Evolutionary conservation across 177 flowering plant species (phyloP), one percentile per base, ranked within the genome.

Genomic region (Vitis hybrid): DNA sequence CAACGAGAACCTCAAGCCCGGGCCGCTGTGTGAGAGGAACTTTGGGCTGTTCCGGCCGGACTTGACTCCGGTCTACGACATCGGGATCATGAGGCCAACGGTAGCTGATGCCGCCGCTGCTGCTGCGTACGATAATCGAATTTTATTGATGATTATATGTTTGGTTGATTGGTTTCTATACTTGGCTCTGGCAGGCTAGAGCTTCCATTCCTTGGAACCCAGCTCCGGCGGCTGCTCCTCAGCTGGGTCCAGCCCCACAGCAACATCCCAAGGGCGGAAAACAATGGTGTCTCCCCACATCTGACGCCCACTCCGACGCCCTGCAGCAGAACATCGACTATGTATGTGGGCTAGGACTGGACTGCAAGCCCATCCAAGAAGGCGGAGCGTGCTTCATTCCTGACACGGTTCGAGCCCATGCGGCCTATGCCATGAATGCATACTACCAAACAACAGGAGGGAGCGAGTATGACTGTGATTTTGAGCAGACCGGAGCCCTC

Each of bases 1-100:
- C 73, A 87, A 93, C 69, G 98, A 93, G 63, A 67, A 93, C 75
- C 81, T 87, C 2, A 93, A 93, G 82, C 89, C 92, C 0, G 97
- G 97, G 1, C 98, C 98, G 1, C 77, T 77, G 0, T 52, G 79
- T 21, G 98, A 93, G 75, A 73, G 91, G 69, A 81, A 91, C 59
- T 93, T 90, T 14, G 97, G 98, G 18, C 82, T 93, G 55, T 90
- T 93, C 74, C 62, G 54, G 46, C 95, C 92, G 0, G 87, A 91
- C 68, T 27, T 88, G 81, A 86, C 82, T 0, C 88, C 95, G 9
- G 92, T 84, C 1, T 93, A 93, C 61, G 81, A 91, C 60, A 60
- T 82, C 18, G 98, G 94, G 8, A 81, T 93, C 55, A 71, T 89
- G 2, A 62, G 86, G 61, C 81, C 82, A n/a, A 75, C 74, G 85